phyloP scores from a whole-genome alignment of 768 basidiomycete species.

The Serendipita sp. region DNA sequence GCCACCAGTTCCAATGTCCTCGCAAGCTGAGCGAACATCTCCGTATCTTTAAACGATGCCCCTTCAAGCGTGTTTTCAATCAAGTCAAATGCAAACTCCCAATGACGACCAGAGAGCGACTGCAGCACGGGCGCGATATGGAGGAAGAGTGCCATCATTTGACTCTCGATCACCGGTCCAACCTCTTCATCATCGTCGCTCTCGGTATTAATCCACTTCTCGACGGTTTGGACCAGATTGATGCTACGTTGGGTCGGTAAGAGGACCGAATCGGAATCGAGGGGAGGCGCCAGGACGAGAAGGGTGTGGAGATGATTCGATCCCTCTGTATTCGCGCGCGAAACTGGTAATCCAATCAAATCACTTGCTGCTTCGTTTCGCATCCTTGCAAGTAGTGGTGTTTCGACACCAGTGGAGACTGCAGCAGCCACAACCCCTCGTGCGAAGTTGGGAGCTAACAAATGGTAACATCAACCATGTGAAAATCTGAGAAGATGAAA shows the following conservation, averaged over 20 bases:
- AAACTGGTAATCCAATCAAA: slow-evolving; percentile 45
- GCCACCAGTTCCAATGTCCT: slow-evolving; percentile 53
- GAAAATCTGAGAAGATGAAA: background rate
- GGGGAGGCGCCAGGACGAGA: slow-evolving; percentile 53
- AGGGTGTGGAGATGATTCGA: slow-evolving; percentile 52
- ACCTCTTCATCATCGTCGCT: slow-evolving; percentile 32
- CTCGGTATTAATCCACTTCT: slow-evolving; percentile 52
- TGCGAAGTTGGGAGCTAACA: slow-evolving; percentile 49
- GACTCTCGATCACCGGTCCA: slow-evolving; percentile 62
- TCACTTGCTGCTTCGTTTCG: slow-evolving; percentile 83
- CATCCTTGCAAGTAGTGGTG: slow-evolving; percentile 55
- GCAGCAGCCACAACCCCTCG: slow-evolving; percentile 50
- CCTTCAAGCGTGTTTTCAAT: slow-evolving; percentile 79
- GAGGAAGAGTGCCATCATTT: slow-evolving; percentile 54
- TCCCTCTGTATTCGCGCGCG: slow-evolving; percentile 51
- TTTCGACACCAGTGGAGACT: slow-evolving; percentile 46
- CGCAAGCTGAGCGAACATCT: slow-evolving; percentile 44
- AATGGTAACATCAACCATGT: background rate
- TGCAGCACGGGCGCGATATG: slow-evolving; percentile 77
- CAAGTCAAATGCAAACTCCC: slow-evolving; percentile 84
- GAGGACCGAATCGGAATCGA: slow-evolving; percentile 67
- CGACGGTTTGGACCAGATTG: slow-evolving; percentile 70
- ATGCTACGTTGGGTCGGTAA: slow-evolving; percentile 71
- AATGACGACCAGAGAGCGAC: slow-evolving; percentile 71
- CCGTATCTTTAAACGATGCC: slow-evolving; percentile 39